phyloP scores from a whole-genome alignment of 2,329 filamentous ascomycete species.

The Sporothrix phasma region DNA sequence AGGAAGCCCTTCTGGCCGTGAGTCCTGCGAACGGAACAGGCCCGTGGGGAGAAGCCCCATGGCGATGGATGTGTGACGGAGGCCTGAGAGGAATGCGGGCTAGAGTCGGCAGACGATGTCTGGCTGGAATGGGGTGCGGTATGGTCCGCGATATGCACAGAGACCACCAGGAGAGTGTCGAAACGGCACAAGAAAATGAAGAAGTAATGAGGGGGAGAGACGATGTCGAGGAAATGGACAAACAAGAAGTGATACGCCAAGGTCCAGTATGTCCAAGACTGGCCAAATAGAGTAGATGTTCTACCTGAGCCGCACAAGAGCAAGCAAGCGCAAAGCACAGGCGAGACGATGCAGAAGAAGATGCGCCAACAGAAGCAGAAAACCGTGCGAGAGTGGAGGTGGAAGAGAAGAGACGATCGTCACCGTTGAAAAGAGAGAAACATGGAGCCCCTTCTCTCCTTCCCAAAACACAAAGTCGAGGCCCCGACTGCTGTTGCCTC shows the following conservation, averaged over 20 bases:
- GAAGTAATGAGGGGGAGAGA: not conserved
- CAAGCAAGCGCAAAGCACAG: not conserved
- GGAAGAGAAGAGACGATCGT: not conserved
- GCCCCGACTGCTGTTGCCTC: not conserved
- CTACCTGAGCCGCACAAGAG: not conserved
- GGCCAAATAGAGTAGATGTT: not conserved
- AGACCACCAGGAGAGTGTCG: not conserved
- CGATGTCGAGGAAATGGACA: not conserved
- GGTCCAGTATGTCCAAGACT: not conserved
- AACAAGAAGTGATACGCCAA: not conserved
- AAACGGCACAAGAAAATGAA: not conserved
- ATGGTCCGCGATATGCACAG: constrained; percentile 4
- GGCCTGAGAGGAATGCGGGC: not conserved
- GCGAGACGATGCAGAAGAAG: not conserved
- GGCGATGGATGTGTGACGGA: not conserved
- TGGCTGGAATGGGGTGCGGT: constrained; percentile 8
- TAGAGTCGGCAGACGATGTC: not conserved
- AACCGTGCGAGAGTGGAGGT: not conserved
- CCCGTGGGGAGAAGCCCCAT: constrained; percentile 40
- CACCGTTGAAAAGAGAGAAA: not conserved
- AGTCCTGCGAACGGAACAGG: constrained; percentile 35
- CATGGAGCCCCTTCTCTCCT: not conserved
- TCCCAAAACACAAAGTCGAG: not conserved
- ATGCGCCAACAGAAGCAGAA: not conserved
- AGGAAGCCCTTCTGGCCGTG: constrained; percentile 34